phyloP scores from a whole-genome alignment of 495 filamentous ascomycete genomes.

The Talaromyces proteolyticus region DNA sequence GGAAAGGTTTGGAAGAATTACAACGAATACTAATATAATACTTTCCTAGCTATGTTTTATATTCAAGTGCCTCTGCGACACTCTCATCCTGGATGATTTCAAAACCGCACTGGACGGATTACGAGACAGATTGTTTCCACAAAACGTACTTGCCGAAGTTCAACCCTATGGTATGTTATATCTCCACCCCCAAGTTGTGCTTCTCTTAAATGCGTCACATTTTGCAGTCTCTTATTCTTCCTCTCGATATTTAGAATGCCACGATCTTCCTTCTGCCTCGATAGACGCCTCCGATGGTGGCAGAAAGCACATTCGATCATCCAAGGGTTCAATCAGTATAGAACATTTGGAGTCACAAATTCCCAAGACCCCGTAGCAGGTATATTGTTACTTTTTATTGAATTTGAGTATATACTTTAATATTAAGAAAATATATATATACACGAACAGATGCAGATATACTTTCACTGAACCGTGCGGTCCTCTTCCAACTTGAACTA shows the following conservation, averaged over 20 bases:
- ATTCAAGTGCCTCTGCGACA: constrained; percentile 56
- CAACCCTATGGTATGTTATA: neutral
- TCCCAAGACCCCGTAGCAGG: too few relatives aligned
- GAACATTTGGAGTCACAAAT: neutral
- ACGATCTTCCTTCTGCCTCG: too few relatives aligned
- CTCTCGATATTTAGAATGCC: neutral
- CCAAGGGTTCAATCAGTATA: neutral
- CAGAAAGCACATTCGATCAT: neutral
- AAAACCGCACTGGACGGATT: constrained; percentile 46
- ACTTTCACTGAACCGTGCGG: too few relatives aligned
- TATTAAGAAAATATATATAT: too few relatives aligned
- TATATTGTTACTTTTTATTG: too few relatives aligned
- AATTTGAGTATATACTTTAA: neutral
- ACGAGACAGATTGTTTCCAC: neutral
- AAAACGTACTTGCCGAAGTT: neutral
- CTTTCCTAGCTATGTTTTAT: constrained; percentile 39
- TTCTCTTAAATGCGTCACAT: too few relatives aligned
- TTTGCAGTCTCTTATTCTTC: neutral
- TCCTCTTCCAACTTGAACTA: too few relatives aligned
- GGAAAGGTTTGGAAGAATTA: neutral
- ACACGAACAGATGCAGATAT: too few relatives aligned
- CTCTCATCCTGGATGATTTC: constrained; percentile 56
- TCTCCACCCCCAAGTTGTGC: too few relatives aligned
- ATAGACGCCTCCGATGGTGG: neutral
- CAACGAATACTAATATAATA: neutral